Evolutionary conservation across 495 filamentous ascomycete genomes (phyloP), one percentile per base, ranked within the genome.

Genomic region (Lepidopterella palustris): DNA sequence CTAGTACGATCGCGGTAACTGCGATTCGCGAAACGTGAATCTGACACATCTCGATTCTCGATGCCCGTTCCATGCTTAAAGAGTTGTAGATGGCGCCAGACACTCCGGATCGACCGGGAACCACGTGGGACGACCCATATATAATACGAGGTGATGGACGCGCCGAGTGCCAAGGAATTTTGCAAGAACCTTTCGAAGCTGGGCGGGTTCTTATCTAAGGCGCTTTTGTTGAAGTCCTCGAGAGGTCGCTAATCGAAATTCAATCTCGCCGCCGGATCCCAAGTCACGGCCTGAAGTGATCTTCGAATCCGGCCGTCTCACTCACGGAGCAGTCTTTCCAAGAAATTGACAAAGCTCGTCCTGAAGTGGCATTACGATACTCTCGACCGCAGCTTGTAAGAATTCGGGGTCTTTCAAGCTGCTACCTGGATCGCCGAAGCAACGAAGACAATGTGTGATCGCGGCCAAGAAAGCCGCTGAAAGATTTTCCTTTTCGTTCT

Each of bases 331-430:
- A 6, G 57, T 42, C 40, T 59, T 68, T 5, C 65, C 65, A 18
- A 64, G 55, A 42, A 68, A 68, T 27, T 68, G 61, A 23, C 28
- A 53, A 18, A 64, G 52, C 42, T 68, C 65, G 31, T 68, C 65
- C 39, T 68, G 65, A 26, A 68, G 31, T 8, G 65, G 62, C 42
- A 68, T 27, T 24, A 68, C 61, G 15, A 68, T 64, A 20, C 58
- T 27, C 45, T 68, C 65, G 2, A 68, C 65, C 0, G 65, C 61
- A 0, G 65, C 65, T 48, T 68, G 65, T 5, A 68, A 58, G 35
- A 68, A 68, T 0, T 58, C 61, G 1, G 57, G 25, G 48, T 64
- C 61, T 48, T 68, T 53, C 8, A 68, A 50, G 52, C 54, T 62
- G 26, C 60, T 54, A 5, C 61, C 45, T 10, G 65, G 65, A 40